A percentile compares a stretch with the other conserved stretches of the same genome.
Conservation (phyloP, 208 protist species). For the Trypanosoma avium region DNA sequence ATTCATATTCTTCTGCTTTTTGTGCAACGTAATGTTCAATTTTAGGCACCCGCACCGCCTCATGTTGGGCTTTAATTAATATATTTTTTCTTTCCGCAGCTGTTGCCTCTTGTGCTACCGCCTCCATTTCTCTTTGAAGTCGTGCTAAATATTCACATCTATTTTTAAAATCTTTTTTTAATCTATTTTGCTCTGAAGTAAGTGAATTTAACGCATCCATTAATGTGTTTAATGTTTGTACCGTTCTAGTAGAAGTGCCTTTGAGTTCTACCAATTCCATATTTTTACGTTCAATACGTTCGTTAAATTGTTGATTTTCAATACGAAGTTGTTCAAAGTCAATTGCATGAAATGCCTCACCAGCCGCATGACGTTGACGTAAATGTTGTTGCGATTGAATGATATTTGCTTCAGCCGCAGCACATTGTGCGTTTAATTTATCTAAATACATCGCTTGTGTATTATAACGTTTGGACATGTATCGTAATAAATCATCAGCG, state of each 20-base stretch:
- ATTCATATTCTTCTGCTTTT: constrained; percentile 90
- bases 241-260: constrained; percentile 91
- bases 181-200: constrained; percentile 72
- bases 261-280: constrained; percentile 94
- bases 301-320: constrained; percentile 95
- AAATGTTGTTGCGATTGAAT: constrained; percentile 82
- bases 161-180: constrained; percentile 86
- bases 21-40: constrained; percentile 94
- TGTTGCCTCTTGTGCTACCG: constrained; percentile 67
- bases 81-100: constrained; percentile 71
- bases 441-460: constrained; percentile 79
- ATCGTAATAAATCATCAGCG: constrained; percentile 86
- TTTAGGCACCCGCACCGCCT: constrained; percentile 89
- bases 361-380: constrained; percentile 87
- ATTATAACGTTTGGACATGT: constrained; percentile 67
- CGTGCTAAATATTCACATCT: constrained; percentile 72
- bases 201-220: constrained; percentile 88
- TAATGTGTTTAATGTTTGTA: constrained; percentile 90
- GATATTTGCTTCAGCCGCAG: constrained; percentile 74
- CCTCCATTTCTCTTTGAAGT: constrained; percentile 59
- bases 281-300: constrained; percentile 94
- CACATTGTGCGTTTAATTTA: constrained; percentile 87
- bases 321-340: constrained; percentile 97
- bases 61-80: constrained; percentile 77
- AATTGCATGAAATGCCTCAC: constrained; percentile 91